Evolutionary conservation across 139 green algal species (phyloP).

Genomic region (Asterochloris erici): DNA sequence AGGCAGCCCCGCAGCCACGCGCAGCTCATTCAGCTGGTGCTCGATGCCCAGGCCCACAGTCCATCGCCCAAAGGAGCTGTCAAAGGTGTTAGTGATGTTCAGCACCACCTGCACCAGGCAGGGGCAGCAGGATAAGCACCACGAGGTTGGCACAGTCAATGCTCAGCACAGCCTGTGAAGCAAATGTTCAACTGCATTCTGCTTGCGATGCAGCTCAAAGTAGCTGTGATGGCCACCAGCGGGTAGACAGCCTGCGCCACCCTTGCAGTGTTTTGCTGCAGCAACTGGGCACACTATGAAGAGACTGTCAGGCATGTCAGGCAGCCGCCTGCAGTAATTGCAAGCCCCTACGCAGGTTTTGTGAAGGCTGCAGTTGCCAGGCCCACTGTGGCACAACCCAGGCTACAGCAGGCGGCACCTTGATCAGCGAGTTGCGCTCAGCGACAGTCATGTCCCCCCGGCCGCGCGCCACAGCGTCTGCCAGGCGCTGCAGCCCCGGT

Average conservation of each 20-base stretch:
- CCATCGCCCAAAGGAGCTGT: conserved; percentile 39
- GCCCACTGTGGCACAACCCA: no score
- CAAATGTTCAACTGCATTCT: no score
- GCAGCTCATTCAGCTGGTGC: conserved; percentile 38
- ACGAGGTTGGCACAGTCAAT: neutral
- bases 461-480: conserved; percentile 15
- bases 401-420: conserved; percentile 11
- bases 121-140: neutral
- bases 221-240: no score
- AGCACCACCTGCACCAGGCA: conserved; percentile 28
- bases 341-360: no score
- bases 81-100: conserved; percentile 39
- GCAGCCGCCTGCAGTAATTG: no score
- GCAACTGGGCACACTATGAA: no score
- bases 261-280: no score
- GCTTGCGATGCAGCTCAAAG: no score
- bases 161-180: neutral
- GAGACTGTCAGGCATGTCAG: no score
- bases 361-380: no score
- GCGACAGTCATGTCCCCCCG: conserved; percentile 19
- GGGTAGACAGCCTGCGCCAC: no score
- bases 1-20: conserved; percentile 22
- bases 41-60: conserved; percentile 50
- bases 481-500: conserved; percentile 31
- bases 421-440: conserved; percentile 48